phyloP scores from a whole-genome alignment of 2,329 filamentous ascomycete genomes.

The Fusarium denticulatum region DNA sequence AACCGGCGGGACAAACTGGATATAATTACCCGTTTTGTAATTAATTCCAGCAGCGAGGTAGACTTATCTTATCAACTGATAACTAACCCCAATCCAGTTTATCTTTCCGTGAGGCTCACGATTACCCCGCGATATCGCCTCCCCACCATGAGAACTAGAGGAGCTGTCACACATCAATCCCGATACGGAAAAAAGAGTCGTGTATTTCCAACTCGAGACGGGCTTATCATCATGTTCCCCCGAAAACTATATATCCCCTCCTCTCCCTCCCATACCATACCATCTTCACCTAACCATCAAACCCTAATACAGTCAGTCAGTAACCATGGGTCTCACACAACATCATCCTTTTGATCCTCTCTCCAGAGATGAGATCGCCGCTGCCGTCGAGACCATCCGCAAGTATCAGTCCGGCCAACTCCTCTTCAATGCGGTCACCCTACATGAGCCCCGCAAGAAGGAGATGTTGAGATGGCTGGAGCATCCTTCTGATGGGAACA shows the following conservation, averaged over 20 bases:
- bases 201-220: conserved; percentile 13
- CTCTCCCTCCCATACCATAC: not conserved
- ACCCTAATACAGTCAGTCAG: not conserved
- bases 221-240: not conserved
- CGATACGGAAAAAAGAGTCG: conserved; percentile 38
- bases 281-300: not conserved
- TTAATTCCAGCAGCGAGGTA: not conserved
- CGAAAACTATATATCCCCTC: conserved; percentile 27
- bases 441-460: conserved; percentile 86
- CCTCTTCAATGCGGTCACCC: conserved; percentile 86
- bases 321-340: conserved; percentile 21
- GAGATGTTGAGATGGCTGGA: conserved; percentile 85
- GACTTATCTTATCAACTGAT: not conserved
- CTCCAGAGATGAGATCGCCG: conserved; percentile 76
- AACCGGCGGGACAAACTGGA: accelerated
- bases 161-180: conserved; percentile 12
- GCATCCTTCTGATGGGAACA: conserved; percentile 66
- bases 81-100: conserved; percentile 30
- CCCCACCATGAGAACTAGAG: not conserved
- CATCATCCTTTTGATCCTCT: conserved; percentile 45
- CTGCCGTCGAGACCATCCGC: conserved; percentile 72
- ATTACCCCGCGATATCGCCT: conserved; percentile 15
- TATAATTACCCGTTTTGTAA: conserved; percentile 23
- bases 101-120: conserved; percentile 31
- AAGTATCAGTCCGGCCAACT: conserved; percentile 72